Base-by-base conservation (phyloP, 2,329 filamentous ascomycete species). In the Colletotrichum sp. region DNA sequence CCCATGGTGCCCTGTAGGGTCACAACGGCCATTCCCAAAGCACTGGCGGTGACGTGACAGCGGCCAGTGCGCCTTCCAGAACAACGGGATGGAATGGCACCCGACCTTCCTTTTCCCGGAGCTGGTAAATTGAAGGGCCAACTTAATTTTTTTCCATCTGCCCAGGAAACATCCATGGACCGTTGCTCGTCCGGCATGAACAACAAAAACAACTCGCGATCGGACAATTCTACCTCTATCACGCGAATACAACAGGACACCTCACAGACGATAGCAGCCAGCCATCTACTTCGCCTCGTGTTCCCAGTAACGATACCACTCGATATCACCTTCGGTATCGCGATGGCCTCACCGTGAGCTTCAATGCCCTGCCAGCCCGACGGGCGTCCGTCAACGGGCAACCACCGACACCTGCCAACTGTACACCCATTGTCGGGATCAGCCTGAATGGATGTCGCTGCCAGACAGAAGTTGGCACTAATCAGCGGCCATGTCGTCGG, bases 121-220 rank as follows among this genome's bases (percentile, higher is more conserved):
- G 44, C 44, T 22, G 57, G 24, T 22, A 65, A 59, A 59, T 48
- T 63, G 63, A 52, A 66, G 63, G 59, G 44, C 69, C 63, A 72
- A 68, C 32, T 63, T 34, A 60, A 48, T 52, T 68, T 68, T 48
- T 48, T 36, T 32, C 30, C 8, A 34, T 22, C 39, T 39, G 39
- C 69, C 69, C 63, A 72, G 69, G 39, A 72, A 62, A 71, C 60
- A 75, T 28, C 44, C 68, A 75, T 57, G 69, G 72, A 75, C 44
- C 39, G n/a, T 16, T 22, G 12, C 16, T 48, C 55, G 32, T 34
- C 3, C 39, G 22, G 39, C 62, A 64, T 36, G 44, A 75, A 73
- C 73, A 73, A 73, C 44, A 73, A 59, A 59, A 59, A 63, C 26
- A 64, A 34, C 32, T 63, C 69, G 26, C 63, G 57, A 65, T 74